These are phyloP conservation scores for Cryptosporidium sp. DNA, from an alignment of 169 alveolate genomes.

Conservation along the genomic window DNA sequence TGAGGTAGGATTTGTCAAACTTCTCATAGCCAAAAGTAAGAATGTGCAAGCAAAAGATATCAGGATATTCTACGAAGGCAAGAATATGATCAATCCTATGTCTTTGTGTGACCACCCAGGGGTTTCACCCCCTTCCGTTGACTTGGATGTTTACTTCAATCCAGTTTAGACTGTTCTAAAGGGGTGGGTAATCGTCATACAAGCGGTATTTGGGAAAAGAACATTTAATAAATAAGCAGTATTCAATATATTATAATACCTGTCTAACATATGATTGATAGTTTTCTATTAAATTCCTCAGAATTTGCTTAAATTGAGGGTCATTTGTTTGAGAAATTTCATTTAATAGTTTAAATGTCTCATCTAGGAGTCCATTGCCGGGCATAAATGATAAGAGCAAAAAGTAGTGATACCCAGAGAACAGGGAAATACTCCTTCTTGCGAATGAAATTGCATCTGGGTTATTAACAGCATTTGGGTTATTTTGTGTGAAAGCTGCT, in stretches of 20 bases:
- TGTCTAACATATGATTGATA: slow-evolving; percentile 71
- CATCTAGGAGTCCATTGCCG: slow-evolving; percentile 42
- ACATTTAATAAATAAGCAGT: slow-evolving; percentile 3
- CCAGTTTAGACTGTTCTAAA: not conserved
- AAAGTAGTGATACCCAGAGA: slow-evolving; percentile 61
- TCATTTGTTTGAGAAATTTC: slow-evolving; percentile 22
- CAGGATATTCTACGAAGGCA: slow-evolving; percentile 65
- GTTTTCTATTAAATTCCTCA: slow-evolving; percentile 32
- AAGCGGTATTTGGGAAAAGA: not conserved
- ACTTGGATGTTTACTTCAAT: slow-evolving; percentile 70
- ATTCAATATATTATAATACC: slow-evolving; percentile 57
- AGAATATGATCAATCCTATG: slow-evolving; percentile 79
- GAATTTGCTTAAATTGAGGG: slow-evolving; percentile 6
- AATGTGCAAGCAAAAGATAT: slow-evolving; percentile 75
- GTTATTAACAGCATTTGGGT: not conserved
- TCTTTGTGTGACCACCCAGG: slow-evolving; percentile 79
- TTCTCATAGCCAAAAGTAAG: slow-evolving; percentile 75
- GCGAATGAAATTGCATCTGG: slow-evolving; percentile 2
- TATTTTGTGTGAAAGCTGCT: slow-evolving; percentile 21
- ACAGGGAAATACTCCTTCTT: slow-evolving; percentile 30
- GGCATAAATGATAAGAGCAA: slow-evolving; percentile 20
- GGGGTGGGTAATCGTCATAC: not conserved
- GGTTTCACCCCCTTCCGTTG: slow-evolving; percentile 77
- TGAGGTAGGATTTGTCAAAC: slow-evolving; percentile 81
- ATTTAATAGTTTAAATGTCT: slow-evolving; percentile 21